Base-by-base conservation (phyloP, 176 grass and related monocot species). In the Aegilops longissima region DNA sequence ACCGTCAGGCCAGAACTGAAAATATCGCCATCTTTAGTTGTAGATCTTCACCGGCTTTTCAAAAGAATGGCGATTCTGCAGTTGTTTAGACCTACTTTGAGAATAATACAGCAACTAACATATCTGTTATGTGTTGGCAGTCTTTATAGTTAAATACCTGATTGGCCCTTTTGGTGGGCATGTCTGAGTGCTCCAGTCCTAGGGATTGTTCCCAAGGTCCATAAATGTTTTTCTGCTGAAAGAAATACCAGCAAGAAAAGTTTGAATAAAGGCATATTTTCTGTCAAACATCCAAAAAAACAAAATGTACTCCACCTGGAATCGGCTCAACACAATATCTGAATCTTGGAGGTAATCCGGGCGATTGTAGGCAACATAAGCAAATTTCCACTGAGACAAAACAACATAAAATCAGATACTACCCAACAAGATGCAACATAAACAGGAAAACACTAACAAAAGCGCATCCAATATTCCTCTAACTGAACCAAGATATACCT, bases 41-140 rank as follows among this genome's bases (percentile, higher is more conserved):
- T 85, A 93, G 77, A 95, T 95, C 85, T 89, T 95, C 66, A 95
- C 91, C n/a, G 91, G 78, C 73, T 89, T 95, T 87, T 95, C 93
- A 72, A 93, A 87, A 45, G 91, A 85, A 81, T 93, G 91, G 33
- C 93, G 93, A 35, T 91, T 93, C 93, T 95, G 91, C 63, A 89
- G 63, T 45, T 47, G 24, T 47, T 80, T 36, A 16, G 59, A 33
- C 81, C 38, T 2, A 62, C 12, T 5, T 5, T 84, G 1, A 91
- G 81, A 85, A 52, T 63, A 69, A 49, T 70, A 1, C 27, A n/a
- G 49, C 7, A 33, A 29, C 63, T 52, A 40, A 80, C 7, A 23
- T 21, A 61, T 24, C 49, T 51, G 49, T 51, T 40, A 77, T 35
- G 59, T 47, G 9, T 59, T 45, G 10, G 20, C 16, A 61, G 9